A percentile compares a stretch with the other conserved stretches of the same genome.
These are phyloP conservation scores for Eragrostis curvula DNA, from an alignment of 176 grass and related monocot species.

Conservation along the genomic window DNA sequence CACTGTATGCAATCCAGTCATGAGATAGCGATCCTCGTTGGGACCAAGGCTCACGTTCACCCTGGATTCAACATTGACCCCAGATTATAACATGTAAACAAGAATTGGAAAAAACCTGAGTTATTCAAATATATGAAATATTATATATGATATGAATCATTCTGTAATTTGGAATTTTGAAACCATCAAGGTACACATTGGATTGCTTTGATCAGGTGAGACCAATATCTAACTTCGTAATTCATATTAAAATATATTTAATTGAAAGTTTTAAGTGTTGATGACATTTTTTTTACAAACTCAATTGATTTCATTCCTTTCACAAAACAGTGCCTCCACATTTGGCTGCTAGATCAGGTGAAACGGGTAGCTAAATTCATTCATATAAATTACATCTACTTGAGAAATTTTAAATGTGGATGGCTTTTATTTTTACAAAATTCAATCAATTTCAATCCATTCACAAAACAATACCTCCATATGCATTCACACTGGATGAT, in stretches of 20 bases:
- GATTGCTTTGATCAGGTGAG: slow-evolving; percentile 1
- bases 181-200: slow-evolving; percentile 1
- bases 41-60: slow-evolving; percentile 87
- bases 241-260: background rate
- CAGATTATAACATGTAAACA: slow-evolving; percentile 39
- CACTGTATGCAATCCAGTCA: slow-evolving; percentile 90
- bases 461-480: background rate
- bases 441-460: slow-evolving; percentile 14
- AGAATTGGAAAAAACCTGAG: background rate
- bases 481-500: background rate
- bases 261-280: background rate
- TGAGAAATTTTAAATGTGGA: background rate
- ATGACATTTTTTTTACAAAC: background rate
- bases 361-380: slow-evolving; percentile 2
- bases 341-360: background rate
- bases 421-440: background rate
- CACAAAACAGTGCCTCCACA: background rate
- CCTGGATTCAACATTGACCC: slow-evolving; percentile 52
- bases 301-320: slow-evolving; percentile 15
- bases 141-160: slow-evolving; percentile 11
- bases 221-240: background rate
- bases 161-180: background rate
- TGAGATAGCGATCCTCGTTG: slow-evolving; percentile 74
- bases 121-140: slow-evolving; percentile 11
- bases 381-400: background rate